Evolutionary conservation across 1,284 basidiomycete species (phyloP).

Genomic region (Stygiomarasmius scandens): DNA sequence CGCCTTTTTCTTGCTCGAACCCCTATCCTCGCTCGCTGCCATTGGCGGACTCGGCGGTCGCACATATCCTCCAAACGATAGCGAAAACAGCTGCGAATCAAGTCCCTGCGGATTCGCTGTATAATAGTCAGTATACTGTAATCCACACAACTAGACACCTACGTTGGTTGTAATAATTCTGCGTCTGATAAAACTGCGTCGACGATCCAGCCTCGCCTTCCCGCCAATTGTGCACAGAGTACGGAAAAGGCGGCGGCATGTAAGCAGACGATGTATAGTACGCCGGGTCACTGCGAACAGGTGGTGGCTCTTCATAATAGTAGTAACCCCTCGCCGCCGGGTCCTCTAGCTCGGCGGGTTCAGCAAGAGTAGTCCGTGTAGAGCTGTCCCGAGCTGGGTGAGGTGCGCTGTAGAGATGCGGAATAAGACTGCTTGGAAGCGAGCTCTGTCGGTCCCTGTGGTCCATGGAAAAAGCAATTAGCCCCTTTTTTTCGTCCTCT

Average conservation of each 20-base stretch:
- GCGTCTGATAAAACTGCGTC: constrained; percentile 21
- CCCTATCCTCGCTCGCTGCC: neutral
- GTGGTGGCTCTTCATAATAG: too few relatives aligned
- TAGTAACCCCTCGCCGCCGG: too few relatives aligned
- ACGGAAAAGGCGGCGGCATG: neutral
- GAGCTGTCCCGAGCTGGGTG: constrained; percentile 32
- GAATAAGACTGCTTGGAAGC: constrained; percentile 49
- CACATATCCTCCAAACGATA: too few relatives aligned
- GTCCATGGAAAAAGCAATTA: neutral
- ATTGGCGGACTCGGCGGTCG: too few relatives aligned
- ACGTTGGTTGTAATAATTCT: too few relatives aligned
- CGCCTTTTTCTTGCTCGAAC: neutral
- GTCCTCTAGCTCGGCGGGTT: constrained; percentile 9
- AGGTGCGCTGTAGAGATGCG: constrained; percentile 44
- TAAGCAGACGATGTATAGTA: constrained; percentile 25
- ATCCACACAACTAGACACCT: too few relatives aligned
- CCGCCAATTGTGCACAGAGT: constrained; percentile 10
- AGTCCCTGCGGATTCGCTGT: constrained; percentile 3
- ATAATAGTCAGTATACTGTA: neutral
- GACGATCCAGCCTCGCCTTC: constrained; percentile 36
- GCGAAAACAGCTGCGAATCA: constrained; percentile 3
- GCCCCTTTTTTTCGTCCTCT: neutral
- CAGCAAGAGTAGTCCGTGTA: constrained; percentile 23
- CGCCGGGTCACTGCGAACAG: constrained; percentile 33
- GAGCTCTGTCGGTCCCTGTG: constrained; percentile 39